Evolutionary conservation across 148 eudicot species (phyloP), one percentile per base, ranked within the genome.

Genomic region (Rhododendron kiyosumense): DNA sequence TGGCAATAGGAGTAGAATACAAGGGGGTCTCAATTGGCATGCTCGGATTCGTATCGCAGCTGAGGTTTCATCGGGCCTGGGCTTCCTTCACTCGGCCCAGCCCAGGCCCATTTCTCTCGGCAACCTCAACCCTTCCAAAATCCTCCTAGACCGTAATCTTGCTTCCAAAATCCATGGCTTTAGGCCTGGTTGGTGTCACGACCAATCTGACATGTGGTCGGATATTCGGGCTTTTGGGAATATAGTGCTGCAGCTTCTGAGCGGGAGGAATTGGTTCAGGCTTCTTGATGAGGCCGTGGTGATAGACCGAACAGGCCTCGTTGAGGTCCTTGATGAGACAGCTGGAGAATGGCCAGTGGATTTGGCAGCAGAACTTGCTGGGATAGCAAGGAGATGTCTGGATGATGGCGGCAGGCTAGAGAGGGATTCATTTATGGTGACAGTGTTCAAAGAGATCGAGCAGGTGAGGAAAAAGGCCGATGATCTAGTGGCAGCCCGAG

Each of bases 311-410:
- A 69, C 26, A 14, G 78, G 41, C 38, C 75, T 92, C 13, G 71
- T 80, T 20, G 87, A 78, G 15, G 88, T 86, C 20, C 85, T 94
- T 78, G 95, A 95, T 86, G 85, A 88, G n/a, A 87, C 71, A 82
- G 93, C 91, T 0, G 98, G 96, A 17, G 92, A 88, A 81, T 95
- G 97, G 97, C 97, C 96, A 7, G 32, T 86, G 78, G 92, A 89
- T 81, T 83, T 93, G 80, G 98, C 91, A 38, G 85, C 87, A 84
- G 93, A 91, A 85, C 87, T 93, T 81, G 89, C 84, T 1, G 51
- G 59, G 81, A 86, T 93, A 79, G 98, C 94, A 59, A 80, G 76
- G 74, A 90, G 87, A 87, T 94, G 98, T 86, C 65, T 91, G 85
- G 88, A 92, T 0, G 81, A 65, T 36, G 54, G 81, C 43, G 48